Conservation (phyloP, 306 rosid species). For the Sicyos edulis region DNA sequence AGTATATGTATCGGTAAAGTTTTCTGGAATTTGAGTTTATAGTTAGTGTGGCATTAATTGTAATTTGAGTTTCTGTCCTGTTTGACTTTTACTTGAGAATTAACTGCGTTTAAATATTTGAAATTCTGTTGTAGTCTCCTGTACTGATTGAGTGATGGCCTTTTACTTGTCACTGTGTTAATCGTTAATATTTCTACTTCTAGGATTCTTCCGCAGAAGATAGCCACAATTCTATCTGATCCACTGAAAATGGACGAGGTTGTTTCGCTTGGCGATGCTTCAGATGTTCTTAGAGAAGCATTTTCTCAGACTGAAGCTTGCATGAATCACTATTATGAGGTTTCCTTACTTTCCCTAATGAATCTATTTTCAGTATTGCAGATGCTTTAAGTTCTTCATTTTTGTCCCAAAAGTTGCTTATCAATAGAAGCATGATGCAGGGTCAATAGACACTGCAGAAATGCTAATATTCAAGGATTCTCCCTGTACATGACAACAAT, state of each 20-base stretch:
- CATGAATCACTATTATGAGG: slow-evolving; percentile 83
- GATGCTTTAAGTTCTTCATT: not conserved
- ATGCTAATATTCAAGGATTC: not conserved
- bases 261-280: slow-evolving; percentile 65
- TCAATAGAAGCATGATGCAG: not conserved
- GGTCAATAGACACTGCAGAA: not conserved
- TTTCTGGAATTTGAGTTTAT: slow-evolving; percentile 8
- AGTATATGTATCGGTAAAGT: not conserved
- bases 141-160: not conserved
- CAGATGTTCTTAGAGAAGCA: slow-evolving; percentile 83
- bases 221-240: slow-evolving; percentile 67
- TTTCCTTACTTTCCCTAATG: slow-evolving; percentile 24
- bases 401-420: slow-evolving; percentile 1
- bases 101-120: not conserved
- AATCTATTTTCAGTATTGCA: not conserved
- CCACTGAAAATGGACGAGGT: slow-evolving; percentile 64
- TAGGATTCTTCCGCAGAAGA: slow-evolving; percentile 74
- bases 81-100: not conserved
- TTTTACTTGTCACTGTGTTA: not conserved
- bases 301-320: slow-evolving; percentile 74
- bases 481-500: not conserved
- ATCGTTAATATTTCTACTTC: slow-evolving; percentile 24
- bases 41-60: not conserved
- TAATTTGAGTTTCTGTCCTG: not conserved
- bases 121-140: not conserved